These are phyloP conservation scores for Bolboschoenoplectus hybrid DNA, from an alignment of 202 grass and related monocot genomes.

Conservation along the genomic window DNA sequence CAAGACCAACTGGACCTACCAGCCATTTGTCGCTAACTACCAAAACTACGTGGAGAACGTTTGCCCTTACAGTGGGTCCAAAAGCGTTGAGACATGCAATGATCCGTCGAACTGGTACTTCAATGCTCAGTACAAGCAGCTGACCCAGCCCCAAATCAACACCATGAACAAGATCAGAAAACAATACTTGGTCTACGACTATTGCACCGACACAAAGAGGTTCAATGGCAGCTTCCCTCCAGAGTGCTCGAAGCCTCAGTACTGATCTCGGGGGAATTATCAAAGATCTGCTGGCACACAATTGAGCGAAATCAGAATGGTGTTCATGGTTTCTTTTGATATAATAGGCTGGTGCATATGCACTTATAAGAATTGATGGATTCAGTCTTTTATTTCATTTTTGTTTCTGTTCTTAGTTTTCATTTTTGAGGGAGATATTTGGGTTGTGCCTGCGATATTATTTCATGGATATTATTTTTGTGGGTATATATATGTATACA, in stretches of 20 bases:
- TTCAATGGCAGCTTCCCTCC: conserved; percentile 40
- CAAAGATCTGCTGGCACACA: neutral
- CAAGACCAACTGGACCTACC: conserved; percentile 66
- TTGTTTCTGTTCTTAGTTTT: neutral
- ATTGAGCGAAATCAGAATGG: neutral
- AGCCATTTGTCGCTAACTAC: conserved; percentile 68
- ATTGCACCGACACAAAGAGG: conserved; percentile 43
- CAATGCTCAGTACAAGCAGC: conserved; percentile 27
- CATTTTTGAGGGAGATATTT: conserved; percentile 11
- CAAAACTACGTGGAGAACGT: conserved; percentile 34
- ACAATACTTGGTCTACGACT: conserved; percentile 69
- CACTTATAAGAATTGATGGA: neutral
- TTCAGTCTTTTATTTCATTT: neutral
- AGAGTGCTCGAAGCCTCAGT: conserved; percentile 51
- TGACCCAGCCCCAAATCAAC: conserved; percentile 12
- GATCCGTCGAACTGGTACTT: conserved; percentile 42
- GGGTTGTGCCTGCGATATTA: neutral
- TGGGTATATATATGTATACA: neutral
- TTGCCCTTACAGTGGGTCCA: conserved; percentile 42
- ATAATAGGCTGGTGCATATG: neutral
- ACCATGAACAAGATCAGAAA: conserved; percentile 46
- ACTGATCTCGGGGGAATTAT: conserved; percentile 33
- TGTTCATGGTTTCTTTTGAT: no score
- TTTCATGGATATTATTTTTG: neutral
- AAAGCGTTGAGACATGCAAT: conserved; percentile 32